These are phyloP conservation scores for Spergularia azorica DNA, from an alignment of 179 eudicot genomes.

Conservation along the genomic window DNA sequence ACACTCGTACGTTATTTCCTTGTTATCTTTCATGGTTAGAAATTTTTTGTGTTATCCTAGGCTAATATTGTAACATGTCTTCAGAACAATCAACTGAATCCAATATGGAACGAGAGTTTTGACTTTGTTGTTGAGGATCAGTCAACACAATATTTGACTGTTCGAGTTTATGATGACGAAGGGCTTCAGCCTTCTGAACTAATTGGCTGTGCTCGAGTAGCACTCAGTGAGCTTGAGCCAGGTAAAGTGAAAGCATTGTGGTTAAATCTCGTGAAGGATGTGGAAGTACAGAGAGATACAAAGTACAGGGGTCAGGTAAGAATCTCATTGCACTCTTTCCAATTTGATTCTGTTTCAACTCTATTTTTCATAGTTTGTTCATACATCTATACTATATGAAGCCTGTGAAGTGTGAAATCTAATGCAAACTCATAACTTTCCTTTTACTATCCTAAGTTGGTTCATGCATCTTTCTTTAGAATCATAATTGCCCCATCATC, in stretches of 20 bases:
- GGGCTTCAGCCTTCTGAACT: slow-evolving; percentile 85
- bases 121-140: slow-evolving; percentile 90
- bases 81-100: slow-evolving; percentile 81
- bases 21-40: neutral
- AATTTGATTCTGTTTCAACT: neutral
- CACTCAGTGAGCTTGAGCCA: slow-evolving; percentile 71
- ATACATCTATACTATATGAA: neutral
- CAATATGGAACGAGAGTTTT: slow-evolving; percentile 92
- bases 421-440: neutral
- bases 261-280: slow-evolving; percentile 85
- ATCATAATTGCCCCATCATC: too few relatives aligned
- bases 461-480: too few relatives aligned
- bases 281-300: slow-evolving; percentile 77
- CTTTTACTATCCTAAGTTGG: too few relatives aligned
- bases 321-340: neutral
- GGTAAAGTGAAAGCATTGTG: slow-evolving; percentile 86
- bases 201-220: slow-evolving; percentile 75
- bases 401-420: slow-evolving; percentile 39
- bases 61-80: slow-evolving; percentile 10
- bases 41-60: slow-evolving; percentile 2
- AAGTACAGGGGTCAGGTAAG: slow-evolving; percentile 87
- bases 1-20: slow-evolving; percentile 56
- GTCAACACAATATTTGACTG: slow-evolving; percentile 79
- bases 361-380: slow-evolving; percentile 16
- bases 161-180: slow-evolving; percentile 88